Evolutionary conservation across 73 alveolate genomes (phyloP).

Genomic region (Uronychia setigera): DNA sequence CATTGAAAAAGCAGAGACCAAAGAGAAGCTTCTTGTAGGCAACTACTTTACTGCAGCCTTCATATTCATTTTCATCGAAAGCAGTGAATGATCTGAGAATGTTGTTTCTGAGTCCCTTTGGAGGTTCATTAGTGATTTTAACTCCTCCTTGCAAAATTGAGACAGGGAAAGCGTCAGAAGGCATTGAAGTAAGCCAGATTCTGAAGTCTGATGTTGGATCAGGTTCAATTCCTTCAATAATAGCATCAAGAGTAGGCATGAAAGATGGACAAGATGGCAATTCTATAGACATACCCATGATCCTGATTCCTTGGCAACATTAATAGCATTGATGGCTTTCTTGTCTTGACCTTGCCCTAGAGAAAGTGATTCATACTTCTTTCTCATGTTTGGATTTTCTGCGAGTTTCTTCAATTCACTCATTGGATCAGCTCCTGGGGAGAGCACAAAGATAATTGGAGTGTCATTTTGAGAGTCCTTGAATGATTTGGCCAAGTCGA

Average conservation of each 20-base stretch:
- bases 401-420: conserved; percentile 90
- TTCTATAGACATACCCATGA: conserved; percentile 97
- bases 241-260: conserved; percentile 96
- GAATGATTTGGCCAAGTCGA: conserved; percentile 91
- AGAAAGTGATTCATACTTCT: conserved; percentile 84
- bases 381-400: conserved; percentile 36
- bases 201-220: conserved; percentile 89
- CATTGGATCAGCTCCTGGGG: conserved; percentile 99
- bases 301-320: conserved; percentile 90
- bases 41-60: conserved; percentile 84
- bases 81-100: conserved; percentile 89
- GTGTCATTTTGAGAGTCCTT: conserved; percentile 90
- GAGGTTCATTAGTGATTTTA: conserved; percentile 98
- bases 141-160: conserved; percentile 95
- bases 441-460: conserved; percentile 94
- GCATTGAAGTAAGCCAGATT: conserved; percentile 98
- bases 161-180: conserved; percentile 96
- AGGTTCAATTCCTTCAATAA: conserved; percentile 83
- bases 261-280: conserved; percentile 98
- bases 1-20: conserved; percentile 99
- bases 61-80: conserved; percentile 90
- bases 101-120: conserved; percentile 97
- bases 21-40: conserved; percentile 91
- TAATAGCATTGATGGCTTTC: conserved; percentile 93
- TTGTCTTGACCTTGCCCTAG: conserved; percentile 97